Percentiles rank a stretch among this genome's conserved stretches.
Conservation (phyloP, 2,329 filamentous ascomycete genomes). For the Blumeria graminis region DNA sequence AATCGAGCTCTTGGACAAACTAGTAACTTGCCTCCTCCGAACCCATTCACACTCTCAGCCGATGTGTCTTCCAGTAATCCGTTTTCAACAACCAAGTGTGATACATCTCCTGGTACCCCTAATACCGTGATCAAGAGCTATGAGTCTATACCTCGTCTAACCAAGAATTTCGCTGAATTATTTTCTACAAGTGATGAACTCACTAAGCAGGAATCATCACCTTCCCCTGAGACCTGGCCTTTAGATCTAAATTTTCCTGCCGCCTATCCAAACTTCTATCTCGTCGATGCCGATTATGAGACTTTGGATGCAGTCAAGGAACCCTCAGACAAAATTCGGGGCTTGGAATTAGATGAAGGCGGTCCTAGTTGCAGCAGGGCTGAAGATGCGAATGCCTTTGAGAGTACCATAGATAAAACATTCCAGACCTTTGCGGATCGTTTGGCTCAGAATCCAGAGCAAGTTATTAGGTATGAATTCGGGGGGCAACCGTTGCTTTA, state of each 20-base stretch:
- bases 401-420: constrained; percentile 47
- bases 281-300: constrained; percentile 79
- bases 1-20: constrained; percentile 9
- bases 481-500: constrained; percentile 54
- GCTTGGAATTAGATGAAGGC: constrained; percentile 24
- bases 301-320: constrained; percentile 39
- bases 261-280: constrained; percentile 54
- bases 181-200: constrained; percentile 25
- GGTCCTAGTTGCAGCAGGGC: constrained; percentile 16
- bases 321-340: constrained; percentile 24
- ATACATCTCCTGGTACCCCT: constrained; percentile 19
- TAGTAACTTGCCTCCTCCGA: constrained; percentile 11
- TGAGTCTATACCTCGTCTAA: constrained; percentile 16
- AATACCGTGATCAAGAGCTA: constrained; percentile 1
- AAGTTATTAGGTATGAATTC: constrained; percentile 63
- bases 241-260: constrained; percentile 33
- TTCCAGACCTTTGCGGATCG: constrained; percentile 66
- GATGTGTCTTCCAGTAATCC: constrained; percentile 24
- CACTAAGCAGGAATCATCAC: constrained; percentile 9
- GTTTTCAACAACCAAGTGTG: constrained; percentile 25
- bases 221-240: constrained; percentile 52
- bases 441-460: constrained; percentile 57
- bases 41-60: not conserved
- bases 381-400: constrained; percentile 48
- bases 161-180: constrained; percentile 45